A percentile compares a stretch with the other conserved stretches of the same genome.
Evolutionary conservation across 202 grass and related monocot genomes (phyloP).

Genomic region (Setaria viridis): DNA sequence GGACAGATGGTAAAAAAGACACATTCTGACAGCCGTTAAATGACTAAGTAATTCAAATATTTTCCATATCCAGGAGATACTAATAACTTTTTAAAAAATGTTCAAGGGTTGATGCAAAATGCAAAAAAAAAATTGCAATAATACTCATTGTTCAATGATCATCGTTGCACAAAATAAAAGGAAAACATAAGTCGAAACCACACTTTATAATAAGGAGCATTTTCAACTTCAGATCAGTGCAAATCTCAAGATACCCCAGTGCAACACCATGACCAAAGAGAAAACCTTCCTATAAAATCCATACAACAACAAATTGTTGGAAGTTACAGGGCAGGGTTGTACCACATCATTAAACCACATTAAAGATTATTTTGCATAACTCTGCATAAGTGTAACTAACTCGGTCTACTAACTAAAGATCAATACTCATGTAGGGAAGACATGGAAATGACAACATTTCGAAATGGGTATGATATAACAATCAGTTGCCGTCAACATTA

Average conservation of each 20-base stretch:
- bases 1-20: background rate
- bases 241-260: background rate
- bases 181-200: constrained; percentile 4
- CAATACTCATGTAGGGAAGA: background rate
- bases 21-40: background rate
- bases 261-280: background rate
- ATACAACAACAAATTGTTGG: background rate
- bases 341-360: background rate
- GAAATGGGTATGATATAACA: background rate
- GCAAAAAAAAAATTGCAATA: background rate
- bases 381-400: background rate
- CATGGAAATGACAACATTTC: constrained; percentile 13
- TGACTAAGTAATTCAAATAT: background rate
- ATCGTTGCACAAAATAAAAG: background rate
- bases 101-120: constrained; percentile 1
- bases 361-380: background rate
- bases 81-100: background rate
- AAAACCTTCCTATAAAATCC: background rate
- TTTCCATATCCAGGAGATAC: background rate
- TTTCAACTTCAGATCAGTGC: background rate
- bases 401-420: background rate
- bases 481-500: background rate
- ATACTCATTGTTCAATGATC: background rate
- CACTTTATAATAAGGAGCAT: background rate
- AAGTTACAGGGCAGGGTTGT: constrained; percentile 1